Base-by-base conservation (phyloP, 495 filamentous ascomycete species). In the Xylaria acuta region DNA sequence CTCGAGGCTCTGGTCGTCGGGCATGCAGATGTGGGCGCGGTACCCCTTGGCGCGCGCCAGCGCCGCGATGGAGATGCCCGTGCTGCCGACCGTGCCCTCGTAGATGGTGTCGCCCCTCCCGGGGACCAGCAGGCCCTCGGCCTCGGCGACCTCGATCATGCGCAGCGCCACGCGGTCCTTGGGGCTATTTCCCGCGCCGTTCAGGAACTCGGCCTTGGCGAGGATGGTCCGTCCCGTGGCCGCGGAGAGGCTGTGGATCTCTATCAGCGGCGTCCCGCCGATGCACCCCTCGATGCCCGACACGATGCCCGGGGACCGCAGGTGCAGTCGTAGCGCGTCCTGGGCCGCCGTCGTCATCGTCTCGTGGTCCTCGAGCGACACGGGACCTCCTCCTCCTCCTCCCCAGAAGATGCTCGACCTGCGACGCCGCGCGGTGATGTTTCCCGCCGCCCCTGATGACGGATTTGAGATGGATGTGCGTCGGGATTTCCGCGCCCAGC, bases 1-100 rank as follows among this genome's bases (percentile, higher is more conserved):
- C 80, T 98, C 96, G 64, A 84, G 85, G 64, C 90, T 89, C 82
- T 97, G 93, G 85, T 99, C 96, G 76, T 92, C 89, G 45, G 96
- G 97, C 94, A 99, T 97, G 85, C 93, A 97, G 74, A 99, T 99
- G 80, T 98, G 92, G 7, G 94, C 94, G 51, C 92, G 86, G 80
- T 98, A 98, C 22, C 97, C 97, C 74, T 90, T 89, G 25, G 96
- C 95, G 73, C 94, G 87, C 47, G 93, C 94, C 59, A 99, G 86
- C 3, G 92, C 91, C 4, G 97, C 97, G 27, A 99, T 86, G 5
- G 96, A 98, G 72, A 99, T 97, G 6, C 95, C 95, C 0, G 94
- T 97, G 67, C 92, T 94, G 67, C 96, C 96, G 16, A 97, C 95
- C 7, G 97, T 99, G 60, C 97, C 96, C 83, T 99, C 96, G 82